Percentiles rank a stretch among this genome's conserved stretches.
Conservation (phyloP, 768 basidiomycete genomes). For the Calocybe indica region DNA sequence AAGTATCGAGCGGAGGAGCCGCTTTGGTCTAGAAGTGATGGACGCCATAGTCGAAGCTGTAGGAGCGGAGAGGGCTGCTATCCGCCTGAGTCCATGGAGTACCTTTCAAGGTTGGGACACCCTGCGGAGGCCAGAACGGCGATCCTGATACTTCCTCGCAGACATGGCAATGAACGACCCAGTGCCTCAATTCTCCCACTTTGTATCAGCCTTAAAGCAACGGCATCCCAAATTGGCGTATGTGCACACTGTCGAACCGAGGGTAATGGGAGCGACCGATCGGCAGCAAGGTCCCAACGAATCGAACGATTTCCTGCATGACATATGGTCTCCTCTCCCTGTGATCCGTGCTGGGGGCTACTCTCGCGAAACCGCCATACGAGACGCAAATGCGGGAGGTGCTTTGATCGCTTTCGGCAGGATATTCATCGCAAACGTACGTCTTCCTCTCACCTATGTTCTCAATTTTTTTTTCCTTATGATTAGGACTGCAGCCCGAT, state of each 20-base stretch:
- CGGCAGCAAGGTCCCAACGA: slow-evolving; percentile 9
- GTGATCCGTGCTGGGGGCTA: slow-evolving; percentile 32
- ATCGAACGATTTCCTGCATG: slow-evolving; percentile 37
- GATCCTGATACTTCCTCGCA: slow-evolving; percentile 6
- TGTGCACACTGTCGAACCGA: slow-evolving; percentile 43
- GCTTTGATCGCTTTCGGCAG: slow-evolving; percentile 25
- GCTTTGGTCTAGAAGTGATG: slow-evolving; percentile 52
- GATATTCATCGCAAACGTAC: slow-evolving; percentile 25
- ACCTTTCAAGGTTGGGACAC: slow-evolving; percentile 25
- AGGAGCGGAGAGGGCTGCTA: slow-evolving; percentile 44
- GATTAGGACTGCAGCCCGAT: slow-evolving; percentile 25
- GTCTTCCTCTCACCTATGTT: slow-evolving; percentile 9
- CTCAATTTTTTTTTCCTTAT: neutral
- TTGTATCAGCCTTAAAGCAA: slow-evolving; percentile 33
- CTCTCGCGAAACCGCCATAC: slow-evolving; percentile 23
- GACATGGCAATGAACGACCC: neutral
- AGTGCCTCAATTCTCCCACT: slow-evolving; percentile 36
- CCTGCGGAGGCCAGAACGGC: neutral
- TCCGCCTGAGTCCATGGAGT: slow-evolving; percentile 57
- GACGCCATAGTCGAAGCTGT: slow-evolving; percentile 44
- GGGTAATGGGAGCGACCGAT: slow-evolving; percentile 12
- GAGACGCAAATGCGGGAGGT: slow-evolving; percentile 23
- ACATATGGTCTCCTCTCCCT: slow-evolving; percentile 26
- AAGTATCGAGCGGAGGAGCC: slow-evolving; percentile 49
- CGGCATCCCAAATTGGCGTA: slow-evolving; percentile 42